Evolutionary conservation across 306 rosid species (phyloP), one percentile per base, ranked within the genome.

Genomic region (Vigna angularis): DNA sequence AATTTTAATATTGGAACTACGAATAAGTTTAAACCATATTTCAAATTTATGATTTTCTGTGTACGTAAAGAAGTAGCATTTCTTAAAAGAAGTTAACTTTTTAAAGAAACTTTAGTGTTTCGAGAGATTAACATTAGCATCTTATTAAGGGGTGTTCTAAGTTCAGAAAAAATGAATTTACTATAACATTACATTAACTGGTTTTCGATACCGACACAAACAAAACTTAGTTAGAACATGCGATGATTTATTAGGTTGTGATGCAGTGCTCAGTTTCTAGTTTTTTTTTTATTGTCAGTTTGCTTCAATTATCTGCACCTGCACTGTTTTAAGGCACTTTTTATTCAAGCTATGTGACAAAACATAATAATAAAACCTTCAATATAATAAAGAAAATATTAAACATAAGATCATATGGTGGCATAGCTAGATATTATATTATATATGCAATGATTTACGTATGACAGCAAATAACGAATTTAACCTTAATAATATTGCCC

Each of bases 381-480:
- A 34, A 34, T 5, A 34, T 34, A 4, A 30, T 30, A 30, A 30
- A 36, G 6, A 36, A 36, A 36, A 36, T 36, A 36, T 36, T 36
- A 36, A 36, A 36, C 9, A 36, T 36, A 36, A 55, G 15, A 77
- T 53, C 20, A 71, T 70, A 12, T 5, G 36, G n/a, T 64, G 42
- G 56, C 68, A 71, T 79, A 79, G 49, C 15, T 13, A 28, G 42
- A 57, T 72, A 77, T 45, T 30, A 59, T 49, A 26, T 50, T 74
- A 66, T 52, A n/a, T 67, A 34, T 28, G 36, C 81, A 81, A 85
- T 57, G 58, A 13, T 72, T 70, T 58, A 58, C 58, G 64, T 48
- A 49, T 68, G 58, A 40, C 48, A 79, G 36, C 58, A 45, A 79
- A 50, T 65, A 64, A 63, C 67, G 48, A 55, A 70, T 64, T 49